These are phyloP conservation scores for Eragrostis curvula DNA, from an alignment of 176 grass and related monocot species.

Conservation along the genomic window DNA sequence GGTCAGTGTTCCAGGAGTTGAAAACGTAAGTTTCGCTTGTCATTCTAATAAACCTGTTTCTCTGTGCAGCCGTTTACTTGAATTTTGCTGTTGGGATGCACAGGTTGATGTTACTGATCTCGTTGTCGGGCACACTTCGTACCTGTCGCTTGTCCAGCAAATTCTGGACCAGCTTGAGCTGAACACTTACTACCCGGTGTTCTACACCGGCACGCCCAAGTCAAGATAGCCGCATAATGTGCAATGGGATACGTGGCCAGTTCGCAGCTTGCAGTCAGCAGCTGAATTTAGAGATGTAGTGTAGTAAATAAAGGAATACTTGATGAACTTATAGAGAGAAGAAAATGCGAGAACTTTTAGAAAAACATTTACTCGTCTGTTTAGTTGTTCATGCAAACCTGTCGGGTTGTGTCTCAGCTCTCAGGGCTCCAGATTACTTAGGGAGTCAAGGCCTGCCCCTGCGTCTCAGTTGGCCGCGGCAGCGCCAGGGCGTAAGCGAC, in stretches of 20 bases:
- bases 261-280: neutral
- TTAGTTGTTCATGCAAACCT: neutral
- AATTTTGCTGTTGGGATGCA: neutral
- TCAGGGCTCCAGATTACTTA: too few relatives aligned
- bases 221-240: neutral
- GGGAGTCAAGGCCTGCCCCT: too few relatives aligned
- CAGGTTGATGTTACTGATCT: conserved; percentile 83
- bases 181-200: conserved; percentile 70
- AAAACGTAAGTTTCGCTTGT: conserved; percentile 62
- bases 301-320: conserved; percentile 26
- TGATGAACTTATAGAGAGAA: neutral
- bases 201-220: conserved; percentile 33
- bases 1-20: conserved; percentile 67
- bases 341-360: neutral
- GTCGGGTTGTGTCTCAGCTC: too few relatives aligned
- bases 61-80: neutral
- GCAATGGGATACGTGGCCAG: neutral
- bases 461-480: too few relatives aligned
- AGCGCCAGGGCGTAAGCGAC: too few relatives aligned
- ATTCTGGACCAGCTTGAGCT: conserved; percentile 78
- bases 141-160: conserved; percentile 49
- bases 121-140: conserved; percentile 75
- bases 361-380: neutral
- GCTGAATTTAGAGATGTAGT: neutral
- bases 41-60: neutral